phyloP scores from a whole-genome alignment of 2,329 filamentous ascomycete genomes.

The Hypoxylon sp. region DNA sequence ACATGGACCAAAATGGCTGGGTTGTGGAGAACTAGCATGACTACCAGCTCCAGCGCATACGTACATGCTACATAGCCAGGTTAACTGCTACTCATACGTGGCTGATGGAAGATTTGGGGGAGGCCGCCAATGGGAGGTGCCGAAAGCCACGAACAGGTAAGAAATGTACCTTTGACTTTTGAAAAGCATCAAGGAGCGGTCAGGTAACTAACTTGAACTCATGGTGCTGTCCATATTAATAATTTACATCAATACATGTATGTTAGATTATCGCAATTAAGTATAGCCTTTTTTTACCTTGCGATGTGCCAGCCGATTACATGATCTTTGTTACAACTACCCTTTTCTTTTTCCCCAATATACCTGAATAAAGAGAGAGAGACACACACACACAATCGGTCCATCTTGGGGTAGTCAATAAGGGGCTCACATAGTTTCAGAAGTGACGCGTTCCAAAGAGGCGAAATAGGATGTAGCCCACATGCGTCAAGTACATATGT shows the following conservation, averaged over 20 bases:
- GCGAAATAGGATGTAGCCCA: slow-evolving; percentile 13
- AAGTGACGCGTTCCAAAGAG: slow-evolving; percentile 40
- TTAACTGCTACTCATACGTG: slow-evolving; percentile 35
- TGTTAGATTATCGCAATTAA: not conserved
- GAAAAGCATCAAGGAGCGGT: slow-evolving; percentile 27
- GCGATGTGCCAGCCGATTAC: not conserved
- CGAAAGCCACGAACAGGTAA: slow-evolving; percentile 6
- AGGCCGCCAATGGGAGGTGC: slow-evolving; percentile 38
- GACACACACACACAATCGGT: not conserved
- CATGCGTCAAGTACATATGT: slow-evolving; percentile 1
- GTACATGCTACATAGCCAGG: slow-evolving; percentile 18
- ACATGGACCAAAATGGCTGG: slow-evolving; percentile 14
- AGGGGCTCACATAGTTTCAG: slow-evolving; percentile 35
- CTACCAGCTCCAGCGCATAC: slow-evolving; percentile 23
- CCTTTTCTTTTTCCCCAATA: not conserved
- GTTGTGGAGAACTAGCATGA: slow-evolving; percentile 17
- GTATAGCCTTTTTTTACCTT: slow-evolving; percentile 4
- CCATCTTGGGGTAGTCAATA: slow-evolving; percentile 10
- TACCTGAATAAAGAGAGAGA: slow-evolving; percentile 14
- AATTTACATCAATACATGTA: not conserved
- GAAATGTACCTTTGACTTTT: slow-evolving; percentile 20
- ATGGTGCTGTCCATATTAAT: slow-evolving; percentile 10
- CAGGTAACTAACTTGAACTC: slow-evolving; percentile 19
- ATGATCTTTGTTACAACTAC: slow-evolving; percentile 25
- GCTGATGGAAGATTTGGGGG: slow-evolving; percentile 33